These are phyloP conservation scores for Septoria petroselini DNA, from an alignment of 2,329 filamentous ascomycete genomes.

Conservation along the genomic window DNA sequence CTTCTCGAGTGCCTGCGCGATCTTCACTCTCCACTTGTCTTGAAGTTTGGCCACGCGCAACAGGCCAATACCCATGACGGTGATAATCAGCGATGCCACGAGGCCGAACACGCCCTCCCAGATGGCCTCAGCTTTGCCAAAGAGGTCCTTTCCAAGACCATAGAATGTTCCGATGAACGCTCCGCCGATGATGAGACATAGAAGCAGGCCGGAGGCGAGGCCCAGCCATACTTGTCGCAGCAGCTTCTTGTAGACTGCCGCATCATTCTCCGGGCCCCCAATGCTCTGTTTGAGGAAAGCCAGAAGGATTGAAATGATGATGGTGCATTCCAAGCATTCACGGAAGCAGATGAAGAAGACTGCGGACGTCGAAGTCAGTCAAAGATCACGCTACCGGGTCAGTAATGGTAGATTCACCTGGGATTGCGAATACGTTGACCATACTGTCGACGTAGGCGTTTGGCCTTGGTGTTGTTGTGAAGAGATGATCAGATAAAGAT, in stretches of 20 bases:
- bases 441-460: conserved; percentile 47
- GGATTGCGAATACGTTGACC: conserved; percentile 70
- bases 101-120: conserved; percentile 80
- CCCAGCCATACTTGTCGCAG: conserved; percentile 64
- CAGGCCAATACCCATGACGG: conserved; percentile 73
- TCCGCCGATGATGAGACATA: conserved; percentile 64
- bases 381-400: neutral
- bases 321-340: conserved; percentile 76
- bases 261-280: conserved; percentile 58
- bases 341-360: conserved; percentile 90
- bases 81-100: conserved; percentile 75
- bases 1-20: conserved; percentile 65
- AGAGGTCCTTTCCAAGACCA: conserved; percentile 63
- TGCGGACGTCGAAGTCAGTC: conserved; percentile 29
- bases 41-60: conserved; percentile 79
- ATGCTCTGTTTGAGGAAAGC: conserved; percentile 82
- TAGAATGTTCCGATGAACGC: conserved; percentile 73
- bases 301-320: conserved; percentile 83
- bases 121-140: conserved; percentile 66
- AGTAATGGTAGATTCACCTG: conserved; percentile 43
- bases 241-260: conserved; percentile 57
- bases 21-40: conserved; percentile 82
- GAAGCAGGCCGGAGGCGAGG: conserved; percentile 58
- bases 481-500: conserved; percentile 21
- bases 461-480: neutral